A percentile compares a stretch with the other conserved stretches of the same genome.
phyloP scores from a whole-genome alignment of 2,329 filamentous ascomycete genomes.

The Fusarium ramigenum region DNA sequence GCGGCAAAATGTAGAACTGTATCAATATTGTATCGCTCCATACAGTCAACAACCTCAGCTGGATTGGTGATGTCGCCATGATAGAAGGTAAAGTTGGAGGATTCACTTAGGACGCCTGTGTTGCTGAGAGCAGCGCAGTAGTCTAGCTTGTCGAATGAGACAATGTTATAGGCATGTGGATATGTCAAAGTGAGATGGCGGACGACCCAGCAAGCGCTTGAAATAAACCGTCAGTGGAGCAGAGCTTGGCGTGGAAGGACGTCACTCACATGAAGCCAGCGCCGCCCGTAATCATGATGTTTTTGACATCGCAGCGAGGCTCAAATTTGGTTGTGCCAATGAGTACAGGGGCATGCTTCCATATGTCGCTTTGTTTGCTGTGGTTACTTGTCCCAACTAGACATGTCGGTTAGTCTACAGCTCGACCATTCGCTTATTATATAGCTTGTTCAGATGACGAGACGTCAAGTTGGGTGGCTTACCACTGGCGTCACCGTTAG shows the following conservation, averaged over 20 bases:
- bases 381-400: conserved; percentile 26
- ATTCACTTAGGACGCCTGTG: conserved; percentile 72
- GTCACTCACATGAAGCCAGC: conserved; percentile 82
- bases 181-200: conserved; percentile 81
- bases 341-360: conserved; percentile 76
- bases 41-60: conserved; percentile 73
- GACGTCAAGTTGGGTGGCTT: neutral
- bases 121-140: conserved; percentile 86
- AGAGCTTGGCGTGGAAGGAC: conserved; percentile 7
- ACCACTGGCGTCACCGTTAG: conserved; percentile 24
- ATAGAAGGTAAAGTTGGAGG: conserved; percentile 80
- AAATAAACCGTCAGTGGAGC: conserved; percentile 33
- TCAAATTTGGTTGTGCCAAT: conserved; percentile 76
- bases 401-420: neutral
- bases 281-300: conserved; percentile 85
- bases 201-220: conserved; percentile 82
- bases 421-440: conserved; percentile 1
- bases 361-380: conserved; percentile 66
- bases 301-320: conserved; percentile 74
- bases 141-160: conserved; percentile 87
- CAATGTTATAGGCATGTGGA: conserved; percentile 76
- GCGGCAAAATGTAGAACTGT: conserved; percentile 87
- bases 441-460: neutral
- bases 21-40: conserved; percentile 77
- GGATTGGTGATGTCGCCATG: conserved; percentile 81